Percentiles rank a stretch among this genome's conserved stretches.
Evolutionary conservation across 1,139 yeast species (phyloP).

Genomic region (Candida pseudocylindracea): DNA sequence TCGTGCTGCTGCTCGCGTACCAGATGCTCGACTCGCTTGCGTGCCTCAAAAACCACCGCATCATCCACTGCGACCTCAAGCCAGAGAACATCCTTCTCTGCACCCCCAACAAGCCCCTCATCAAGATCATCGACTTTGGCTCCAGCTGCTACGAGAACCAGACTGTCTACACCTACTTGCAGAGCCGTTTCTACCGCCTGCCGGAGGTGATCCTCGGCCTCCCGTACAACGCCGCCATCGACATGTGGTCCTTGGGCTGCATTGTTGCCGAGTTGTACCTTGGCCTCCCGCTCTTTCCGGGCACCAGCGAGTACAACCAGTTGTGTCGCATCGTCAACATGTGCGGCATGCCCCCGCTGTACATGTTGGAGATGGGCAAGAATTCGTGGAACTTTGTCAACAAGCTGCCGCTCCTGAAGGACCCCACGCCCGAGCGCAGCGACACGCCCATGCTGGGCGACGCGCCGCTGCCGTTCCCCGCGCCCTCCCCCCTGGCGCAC

Average conservation of each 20-base stretch:
- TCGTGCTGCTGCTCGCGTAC: slow-evolving; percentile 55
- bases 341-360: slow-evolving; percentile 74
- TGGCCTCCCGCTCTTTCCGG: slow-evolving; percentile 91
- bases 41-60: slow-evolving; percentile 58
- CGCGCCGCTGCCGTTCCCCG: not conserved
- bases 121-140: slow-evolving; percentile 92
- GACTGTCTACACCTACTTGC: slow-evolving; percentile 83
- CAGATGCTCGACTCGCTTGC: slow-evolving; percentile 69
- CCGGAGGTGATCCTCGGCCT: slow-evolving; percentile 90
- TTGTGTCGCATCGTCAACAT: slow-evolving; percentile 63
- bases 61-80: slow-evolving; percentile 90
- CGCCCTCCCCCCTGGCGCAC: too few species aligned
- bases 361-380: slow-evolving; percentile 95
- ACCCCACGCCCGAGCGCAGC: slow-evolving; percentile 5
- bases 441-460: not conserved
- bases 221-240: slow-evolving; percentile 81
- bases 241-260: slow-evolving; percentile 98
- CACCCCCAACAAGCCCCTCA: slow-evolving; percentile 66
- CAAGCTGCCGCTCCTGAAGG: slow-evolving; percentile 11
- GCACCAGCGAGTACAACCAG: slow-evolving; percentile 85
- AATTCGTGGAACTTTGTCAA: slow-evolving; percentile 52
- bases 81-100: slow-evolving; percentile 84
- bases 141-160: slow-evolving; percentile 87
- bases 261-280: slow-evolving; percentile 82
- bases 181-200: slow-evolving; percentile 84